These are phyloP conservation scores for Gynochthodes officinalis DNA, from an alignment of 257 asterid species.

Conservation along the genomic window DNA sequence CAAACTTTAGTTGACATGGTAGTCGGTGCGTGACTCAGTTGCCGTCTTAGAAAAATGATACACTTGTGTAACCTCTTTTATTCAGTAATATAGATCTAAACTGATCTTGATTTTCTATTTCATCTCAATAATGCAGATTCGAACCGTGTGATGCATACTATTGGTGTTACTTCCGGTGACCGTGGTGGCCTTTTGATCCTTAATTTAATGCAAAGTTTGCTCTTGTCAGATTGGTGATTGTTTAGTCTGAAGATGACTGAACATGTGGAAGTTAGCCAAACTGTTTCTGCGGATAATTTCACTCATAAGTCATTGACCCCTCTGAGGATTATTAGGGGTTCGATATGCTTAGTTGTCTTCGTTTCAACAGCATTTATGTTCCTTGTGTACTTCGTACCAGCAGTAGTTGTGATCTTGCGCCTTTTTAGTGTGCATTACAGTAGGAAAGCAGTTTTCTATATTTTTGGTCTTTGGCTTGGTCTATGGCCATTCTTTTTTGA, in stretches of 20 bases:
- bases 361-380: conserved; percentile 64
- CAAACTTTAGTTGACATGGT: neutral
- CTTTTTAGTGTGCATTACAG: conserved; percentile 58
- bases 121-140: conserved; percentile 11
- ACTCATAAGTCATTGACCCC: conserved; percentile 52
- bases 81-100: too few species aligned
- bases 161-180: neutral
- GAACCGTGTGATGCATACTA: conserved; percentile 4
- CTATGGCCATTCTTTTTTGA: conserved; percentile 93
- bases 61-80: neutral
- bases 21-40: neutral
- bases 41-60: neutral
- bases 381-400: conserved; percentile 42
- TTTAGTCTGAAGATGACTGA: conserved; percentile 7
- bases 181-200: conserved; percentile 1
- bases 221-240: neutral
- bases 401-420: conserved; percentile 53
- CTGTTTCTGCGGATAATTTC: conserved; percentile 4
- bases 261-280: conserved; percentile 13
- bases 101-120: neutral
- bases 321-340: conserved; percentile 49
- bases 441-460: conserved; percentile 46
- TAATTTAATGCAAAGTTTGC: neutral
- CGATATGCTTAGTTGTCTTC: conserved; percentile 49
- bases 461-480: conserved; percentile 82